phyloP scores from a whole-genome alignment of 352 stramenopile genomes.

The Globisporangium heterothallicum region DNA sequence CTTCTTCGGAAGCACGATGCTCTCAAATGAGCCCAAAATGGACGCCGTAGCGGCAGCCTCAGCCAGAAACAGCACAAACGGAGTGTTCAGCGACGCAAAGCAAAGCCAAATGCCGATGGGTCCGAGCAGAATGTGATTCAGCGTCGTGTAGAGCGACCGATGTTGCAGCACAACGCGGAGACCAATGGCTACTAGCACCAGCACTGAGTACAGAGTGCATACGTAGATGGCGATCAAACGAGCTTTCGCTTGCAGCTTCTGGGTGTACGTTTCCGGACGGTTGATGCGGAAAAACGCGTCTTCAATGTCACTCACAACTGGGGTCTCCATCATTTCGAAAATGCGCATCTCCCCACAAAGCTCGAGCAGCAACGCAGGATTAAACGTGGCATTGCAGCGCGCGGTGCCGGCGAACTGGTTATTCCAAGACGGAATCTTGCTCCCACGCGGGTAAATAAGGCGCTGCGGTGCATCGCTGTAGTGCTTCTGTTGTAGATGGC shows the following conservation, averaged over 20 bases:
- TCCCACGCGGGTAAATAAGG: conserved; percentile 44
- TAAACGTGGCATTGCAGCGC: conserved; percentile 72
- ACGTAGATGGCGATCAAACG: conserved; percentile 49
- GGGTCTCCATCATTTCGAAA: conserved; percentile 84
- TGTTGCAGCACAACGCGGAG: conserved; percentile 64
- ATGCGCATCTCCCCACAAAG: conserved; percentile 84
- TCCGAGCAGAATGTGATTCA: conserved; percentile 65
- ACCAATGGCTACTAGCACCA: conserved; percentile 63
- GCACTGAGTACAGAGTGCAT: conserved; percentile 60
- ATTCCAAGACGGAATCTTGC: conserved; percentile 57
- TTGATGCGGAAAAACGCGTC: conserved; percentile 74
- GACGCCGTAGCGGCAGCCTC: conserved; percentile 68
- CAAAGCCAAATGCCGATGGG: conserved; percentile 81
- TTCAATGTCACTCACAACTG: conserved; percentile 71
- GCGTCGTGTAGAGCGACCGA: conserved; percentile 55
- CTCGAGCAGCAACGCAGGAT: conserved; percentile 61
- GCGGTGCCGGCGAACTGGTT: conserved; percentile 34
- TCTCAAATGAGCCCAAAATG: conserved; percentile 74
- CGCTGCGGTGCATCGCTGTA: no score
- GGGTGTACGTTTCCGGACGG: conserved; percentile 61
- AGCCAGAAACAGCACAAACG: conserved; percentile 70
- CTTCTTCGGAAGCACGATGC: conserved; percentile 35
- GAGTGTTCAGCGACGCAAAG: conserved; percentile 80
- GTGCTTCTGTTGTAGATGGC: neutral
- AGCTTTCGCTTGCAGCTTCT: conserved; percentile 66